phyloP scores from a whole-genome alignment of 345 rosid species.

The Ricinus communis region DNA sequence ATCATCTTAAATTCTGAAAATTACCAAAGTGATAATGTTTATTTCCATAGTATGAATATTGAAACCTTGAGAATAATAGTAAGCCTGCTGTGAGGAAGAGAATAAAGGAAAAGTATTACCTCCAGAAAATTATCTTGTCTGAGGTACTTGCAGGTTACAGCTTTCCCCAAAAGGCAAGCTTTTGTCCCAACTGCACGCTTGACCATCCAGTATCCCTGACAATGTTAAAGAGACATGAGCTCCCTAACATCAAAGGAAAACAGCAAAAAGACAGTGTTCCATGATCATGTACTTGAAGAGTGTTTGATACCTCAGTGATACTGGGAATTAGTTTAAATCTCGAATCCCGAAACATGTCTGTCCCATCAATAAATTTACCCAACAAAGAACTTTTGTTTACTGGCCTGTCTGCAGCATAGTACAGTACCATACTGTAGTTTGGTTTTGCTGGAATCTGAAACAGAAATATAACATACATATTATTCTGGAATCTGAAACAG shows the following conservation, averaged over 20 bases:
- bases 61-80: not conserved
- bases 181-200: slow-evolving; percentile 98
- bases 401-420: slow-evolving; percentile 88
- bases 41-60: not conserved
- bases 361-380: slow-evolving; percentile 81
- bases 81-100: not conserved
- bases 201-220: slow-evolving; percentile 99
- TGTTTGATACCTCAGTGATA: slow-evolving; percentile 69
- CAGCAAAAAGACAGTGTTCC: not conserved
- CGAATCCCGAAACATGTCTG: slow-evolving; percentile 74
- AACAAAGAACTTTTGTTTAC: slow-evolving; percentile 65
- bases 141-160: slow-evolving; percentile 90
- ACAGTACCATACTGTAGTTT: slow-evolving; percentile 84
- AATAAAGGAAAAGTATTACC: slow-evolving; percentile 38
- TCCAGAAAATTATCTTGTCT: slow-evolving; percentile 92
- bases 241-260: slow-evolving; percentile 8
- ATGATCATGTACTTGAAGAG: not conserved
- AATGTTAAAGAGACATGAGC: slow-evolving; percentile 12
- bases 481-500: slow-evolving; percentile 78
- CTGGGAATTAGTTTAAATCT: slow-evolving; percentile 94
- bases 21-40: not conserved
- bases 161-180: slow-evolving; percentile 95
- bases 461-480: not conserved
- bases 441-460: slow-evolving; percentile 93
- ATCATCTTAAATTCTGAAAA: not conserved